Conservation (phyloP, 768 basidiomycete genomes). For the Multifurca ochricompacta region DNA sequence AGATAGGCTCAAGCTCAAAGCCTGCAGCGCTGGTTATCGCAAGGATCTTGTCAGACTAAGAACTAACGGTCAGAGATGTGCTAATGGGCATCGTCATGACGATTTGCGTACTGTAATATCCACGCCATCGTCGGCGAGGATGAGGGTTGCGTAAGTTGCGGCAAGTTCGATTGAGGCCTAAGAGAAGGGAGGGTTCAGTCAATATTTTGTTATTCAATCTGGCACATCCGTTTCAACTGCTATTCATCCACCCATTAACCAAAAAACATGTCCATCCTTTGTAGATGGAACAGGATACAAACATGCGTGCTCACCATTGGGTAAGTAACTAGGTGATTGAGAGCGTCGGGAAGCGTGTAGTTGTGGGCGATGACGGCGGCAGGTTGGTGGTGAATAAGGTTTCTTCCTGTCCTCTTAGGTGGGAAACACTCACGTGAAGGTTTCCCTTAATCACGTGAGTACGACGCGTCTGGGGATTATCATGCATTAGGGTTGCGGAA, state of each 20-base stretch:
- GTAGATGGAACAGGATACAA: background rate
- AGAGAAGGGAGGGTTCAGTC: background rate
- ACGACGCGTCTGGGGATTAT: no score
- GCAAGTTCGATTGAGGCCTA: constrained; percentile 73
- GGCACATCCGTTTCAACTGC: background rate
- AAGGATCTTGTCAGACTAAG: constrained; percentile 84
- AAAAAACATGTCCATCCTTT: background rate
- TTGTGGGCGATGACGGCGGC: no score
- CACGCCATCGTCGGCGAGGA: constrained; percentile 94
- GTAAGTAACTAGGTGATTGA: background rate
- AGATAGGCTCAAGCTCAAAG: constrained; percentile 91
- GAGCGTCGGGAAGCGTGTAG: constrained; percentile 2
- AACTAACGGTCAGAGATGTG: constrained; percentile 8
- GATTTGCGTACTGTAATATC: constrained; percentile 84
- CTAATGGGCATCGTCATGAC: background rate
- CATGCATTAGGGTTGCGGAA: no score
- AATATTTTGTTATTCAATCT: background rate
- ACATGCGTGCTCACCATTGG: constrained; percentile 3
- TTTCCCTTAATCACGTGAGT: background rate
- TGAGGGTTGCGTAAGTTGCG: constrained; percentile 93
- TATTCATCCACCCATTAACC: constrained; percentile 10
- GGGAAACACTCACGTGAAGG: background rate
- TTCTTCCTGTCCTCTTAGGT: no score
- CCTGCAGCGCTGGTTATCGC: constrained; percentile 78
- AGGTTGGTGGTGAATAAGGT: background rate